These are phyloP conservation scores for Rhodotorula kratochvilovae DNA, from an alignment of 768 basidiomycete genomes.

Conservation along the genomic window DNA sequence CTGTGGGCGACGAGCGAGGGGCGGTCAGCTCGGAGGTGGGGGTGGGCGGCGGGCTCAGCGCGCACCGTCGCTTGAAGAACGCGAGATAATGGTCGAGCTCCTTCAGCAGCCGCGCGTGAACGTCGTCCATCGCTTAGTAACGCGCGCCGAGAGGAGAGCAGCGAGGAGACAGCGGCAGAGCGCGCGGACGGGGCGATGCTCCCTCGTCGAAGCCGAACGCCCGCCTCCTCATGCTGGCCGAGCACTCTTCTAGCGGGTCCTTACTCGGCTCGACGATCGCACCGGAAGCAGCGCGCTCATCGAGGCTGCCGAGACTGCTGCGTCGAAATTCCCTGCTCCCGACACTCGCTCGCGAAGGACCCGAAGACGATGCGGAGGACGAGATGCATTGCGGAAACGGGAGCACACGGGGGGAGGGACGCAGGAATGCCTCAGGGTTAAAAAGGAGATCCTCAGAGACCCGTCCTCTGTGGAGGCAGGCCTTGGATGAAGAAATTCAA, in stretches of 20 bases:
- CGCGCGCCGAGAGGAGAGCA: no score
- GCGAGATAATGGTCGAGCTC: constrained; percentile 24
- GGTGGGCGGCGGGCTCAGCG: background rate
- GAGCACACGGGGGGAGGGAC: background rate
- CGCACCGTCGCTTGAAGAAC: constrained; percentile 25
- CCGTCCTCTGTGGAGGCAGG: background rate
- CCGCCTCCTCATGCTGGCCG: background rate
- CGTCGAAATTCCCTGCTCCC: no score
- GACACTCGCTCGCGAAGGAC: no score
- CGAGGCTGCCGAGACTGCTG: no score
- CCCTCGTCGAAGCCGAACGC: no score
- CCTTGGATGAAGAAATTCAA: constrained; percentile 35
- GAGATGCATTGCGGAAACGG: no score
- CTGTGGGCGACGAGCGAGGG: constrained; percentile 16
- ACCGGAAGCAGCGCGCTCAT: no score
- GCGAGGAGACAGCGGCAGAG: no score
- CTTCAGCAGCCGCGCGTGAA: background rate
- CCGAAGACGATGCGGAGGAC: no score
- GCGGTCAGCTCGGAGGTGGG: background rate
- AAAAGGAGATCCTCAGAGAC: constrained; percentile 18
- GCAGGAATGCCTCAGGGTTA: constrained; percentile 31
- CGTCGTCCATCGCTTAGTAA: constrained; percentile 29
- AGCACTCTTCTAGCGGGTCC: no score
- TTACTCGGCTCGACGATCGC: no score
- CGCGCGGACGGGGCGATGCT: no score